These are phyloP conservation scores for Haberlea rhodopensis DNA, from an alignment of 257 asterid genomes.

Conservation along the genomic window DNA sequence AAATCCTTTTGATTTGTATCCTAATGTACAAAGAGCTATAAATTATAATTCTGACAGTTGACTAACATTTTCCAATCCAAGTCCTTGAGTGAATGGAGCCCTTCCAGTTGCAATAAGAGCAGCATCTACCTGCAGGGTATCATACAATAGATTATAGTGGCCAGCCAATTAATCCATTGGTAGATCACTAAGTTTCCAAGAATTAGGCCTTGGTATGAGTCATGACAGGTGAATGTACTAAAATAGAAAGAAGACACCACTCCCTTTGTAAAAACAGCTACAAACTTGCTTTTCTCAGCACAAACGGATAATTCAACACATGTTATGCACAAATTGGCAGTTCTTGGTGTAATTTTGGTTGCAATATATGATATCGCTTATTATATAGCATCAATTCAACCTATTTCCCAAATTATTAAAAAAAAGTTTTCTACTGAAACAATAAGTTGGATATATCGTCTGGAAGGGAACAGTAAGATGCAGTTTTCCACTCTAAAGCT, in stretches of 20 bases:
- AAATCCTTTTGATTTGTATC: slow-evolving; percentile 17
- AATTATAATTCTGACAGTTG: slow-evolving; percentile 21
- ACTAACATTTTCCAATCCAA: slow-evolving; percentile 94
- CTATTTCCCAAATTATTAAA: slow-evolving; percentile 20
- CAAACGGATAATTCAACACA: too few relatives aligned
- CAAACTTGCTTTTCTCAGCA: too few relatives aligned
- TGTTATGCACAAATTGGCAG: too few relatives aligned
- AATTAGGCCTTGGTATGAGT: not conserved
- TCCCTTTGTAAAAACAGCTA: slow-evolving; percentile 17
- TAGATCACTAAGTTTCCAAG: not conserved
- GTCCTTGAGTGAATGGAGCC: slow-evolving; percentile 94
- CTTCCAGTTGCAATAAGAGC: slow-evolving; percentile 98
- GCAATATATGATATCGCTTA: too few relatives aligned
- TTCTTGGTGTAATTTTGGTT: too few relatives aligned
- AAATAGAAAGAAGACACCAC: not conserved
- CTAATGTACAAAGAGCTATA: slow-evolving; percentile 19
- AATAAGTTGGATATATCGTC: slow-evolving; percentile 17
- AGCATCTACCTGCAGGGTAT: slow-evolving; percentile 79
- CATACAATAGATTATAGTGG: slow-evolving; percentile 25
- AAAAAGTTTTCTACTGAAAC: slow-evolving; percentile 6
- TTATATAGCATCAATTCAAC: slow-evolving; percentile 4
- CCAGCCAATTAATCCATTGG: not conserved
- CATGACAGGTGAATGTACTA: not conserved
- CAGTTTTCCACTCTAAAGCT: slow-evolving; percentile 23
- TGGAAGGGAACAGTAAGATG: slow-evolving; percentile 12